These are phyloP conservation scores for Corymbia calophylla DNA, from an alignment of 441 rosid species.

Conservation along the genomic window DNA sequence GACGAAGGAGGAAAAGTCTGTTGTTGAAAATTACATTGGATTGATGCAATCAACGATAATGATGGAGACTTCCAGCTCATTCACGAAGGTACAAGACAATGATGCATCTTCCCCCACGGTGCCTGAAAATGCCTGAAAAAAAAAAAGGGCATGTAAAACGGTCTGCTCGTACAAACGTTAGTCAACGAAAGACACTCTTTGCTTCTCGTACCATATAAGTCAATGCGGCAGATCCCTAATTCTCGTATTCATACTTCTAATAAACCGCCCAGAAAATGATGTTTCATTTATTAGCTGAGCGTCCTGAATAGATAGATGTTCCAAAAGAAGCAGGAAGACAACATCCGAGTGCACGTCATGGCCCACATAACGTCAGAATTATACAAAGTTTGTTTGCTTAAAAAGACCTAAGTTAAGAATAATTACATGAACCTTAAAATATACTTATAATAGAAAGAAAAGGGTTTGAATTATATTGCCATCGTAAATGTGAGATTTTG, in stretches of 20 bases:
- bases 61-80: background rate
- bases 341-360: background rate
- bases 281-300: background rate
- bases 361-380: background rate
- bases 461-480: background rate
- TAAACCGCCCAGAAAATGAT: background rate
- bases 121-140: background rate
- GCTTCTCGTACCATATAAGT: background rate
- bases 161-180: background rate
- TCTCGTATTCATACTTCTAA: background rate
- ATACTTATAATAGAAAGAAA: background rate
- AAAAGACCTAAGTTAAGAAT: background rate
- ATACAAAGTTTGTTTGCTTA: background rate
- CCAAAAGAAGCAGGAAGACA: background rate
- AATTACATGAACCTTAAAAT: background rate
- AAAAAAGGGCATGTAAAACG: background rate
- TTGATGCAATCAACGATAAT: background rate
- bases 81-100: background rate
- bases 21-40: background rate
- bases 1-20: background rate
- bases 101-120: background rate
- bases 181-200: background rate
- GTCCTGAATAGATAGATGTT: background rate
- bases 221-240: background rate
- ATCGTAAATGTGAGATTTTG: too few species aligned